A percentile compares a stretch with the other conserved stretches of the same genome.
Evolutionary conservation across 2,329 filamentous ascomycete genomes (phyloP).

Genomic region (Septoria petroselini): DNA sequence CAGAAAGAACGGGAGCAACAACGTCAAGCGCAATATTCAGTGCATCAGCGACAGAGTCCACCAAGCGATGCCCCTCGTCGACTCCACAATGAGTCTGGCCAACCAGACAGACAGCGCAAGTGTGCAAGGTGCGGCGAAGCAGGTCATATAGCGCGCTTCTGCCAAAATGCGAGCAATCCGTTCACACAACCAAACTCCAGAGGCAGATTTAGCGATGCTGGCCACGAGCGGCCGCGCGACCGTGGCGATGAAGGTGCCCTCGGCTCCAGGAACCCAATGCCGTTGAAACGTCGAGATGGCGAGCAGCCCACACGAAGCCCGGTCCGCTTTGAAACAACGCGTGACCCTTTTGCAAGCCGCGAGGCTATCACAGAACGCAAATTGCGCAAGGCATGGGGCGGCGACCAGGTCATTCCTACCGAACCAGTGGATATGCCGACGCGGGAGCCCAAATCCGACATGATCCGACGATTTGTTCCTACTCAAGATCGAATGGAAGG

Average conservation of each 20-base stretch:
- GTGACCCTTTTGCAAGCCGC: constrained; percentile 5
- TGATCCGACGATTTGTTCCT: neutral
- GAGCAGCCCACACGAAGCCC: neutral
- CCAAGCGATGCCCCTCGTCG: constrained; percentile 5
- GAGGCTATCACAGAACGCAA: neutral
- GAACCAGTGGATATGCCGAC: neutral
- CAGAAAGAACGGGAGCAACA: constrained; percentile 6
- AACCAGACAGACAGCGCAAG: constrained; percentile 5
- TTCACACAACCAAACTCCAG: neutral
- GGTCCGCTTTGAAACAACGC: neutral
- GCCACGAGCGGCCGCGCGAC: neutral
- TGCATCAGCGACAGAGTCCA: neutral
- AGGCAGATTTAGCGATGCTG: neutral
- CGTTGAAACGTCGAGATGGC: no score
- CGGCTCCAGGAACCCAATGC: no score
- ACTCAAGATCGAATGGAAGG: neutral
- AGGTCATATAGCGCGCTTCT: constrained; percentile 20
- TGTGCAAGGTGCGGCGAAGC: constrained; percentile 21
- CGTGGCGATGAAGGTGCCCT: no score
- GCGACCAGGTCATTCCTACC: constrained; percentile 4
- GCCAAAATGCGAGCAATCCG: constrained; percentile 6
- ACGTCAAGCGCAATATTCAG: neutral
- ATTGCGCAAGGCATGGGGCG: neutral
- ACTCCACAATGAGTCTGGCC: constrained; percentile 6
- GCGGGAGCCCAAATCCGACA: constrained; percentile 2